Percentiles rank a stretch among this genome's conserved stretches.
Evolutionary conservation across 1,139 yeast species (phyloP).

Genomic region (Yamadazyma triangularis): DNA sequence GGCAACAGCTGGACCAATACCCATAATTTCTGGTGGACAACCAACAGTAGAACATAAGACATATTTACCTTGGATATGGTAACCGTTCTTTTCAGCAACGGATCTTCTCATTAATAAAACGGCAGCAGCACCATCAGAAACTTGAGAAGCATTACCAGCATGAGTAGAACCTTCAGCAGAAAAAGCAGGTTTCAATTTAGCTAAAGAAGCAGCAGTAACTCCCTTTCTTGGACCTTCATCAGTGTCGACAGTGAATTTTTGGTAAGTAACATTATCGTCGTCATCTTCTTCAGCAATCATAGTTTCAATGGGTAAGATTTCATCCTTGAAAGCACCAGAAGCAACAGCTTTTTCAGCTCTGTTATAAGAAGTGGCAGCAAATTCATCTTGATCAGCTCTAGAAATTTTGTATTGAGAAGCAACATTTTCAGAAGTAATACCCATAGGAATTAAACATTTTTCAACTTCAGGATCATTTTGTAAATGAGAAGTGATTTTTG

Average conservation of each 20-base stretch:
- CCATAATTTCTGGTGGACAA: slow-evolving; percentile 97
- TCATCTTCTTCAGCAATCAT: slow-evolving; percentile 48
- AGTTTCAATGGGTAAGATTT: slow-evolving; percentile 73
- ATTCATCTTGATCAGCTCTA: slow-evolving; percentile 76
- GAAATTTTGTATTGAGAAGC: slow-evolving; percentile 52
- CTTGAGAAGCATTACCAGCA: slow-evolving; percentile 96
- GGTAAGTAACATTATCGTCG: slow-evolving; percentile 38
- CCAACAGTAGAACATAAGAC: slow-evolving; percentile 77
- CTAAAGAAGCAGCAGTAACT: slow-evolving; percentile 72
- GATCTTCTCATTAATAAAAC: slow-evolving; percentile 83
- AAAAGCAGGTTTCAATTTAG: slow-evolving; percentile 85
- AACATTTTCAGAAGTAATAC: slow-evolving; percentile 51
- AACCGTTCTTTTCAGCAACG: slow-evolving; percentile 70
- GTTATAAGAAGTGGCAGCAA: slow-evolving; percentile 79
- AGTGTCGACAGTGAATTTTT: slow-evolving; percentile 48
- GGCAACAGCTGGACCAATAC: slow-evolving; percentile 93
- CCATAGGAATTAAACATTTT: slow-evolving; percentile 63
- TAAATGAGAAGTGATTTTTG: slow-evolving; percentile 52
- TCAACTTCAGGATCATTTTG: slow-evolving; percentile 25
- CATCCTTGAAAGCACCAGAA: slow-evolving; percentile 74
- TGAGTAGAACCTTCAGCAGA: slow-evolving; percentile 77
- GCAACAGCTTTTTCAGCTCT: slow-evolving; percentile 76
- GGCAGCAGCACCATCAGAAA: slow-evolving; percentile 93
- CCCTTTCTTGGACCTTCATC: slow-evolving; percentile 93
- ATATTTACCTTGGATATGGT: slow-evolving; percentile 68